Conservation (phyloP, 108 stramenopile species). For the Fistulifera solaris region DNA sequence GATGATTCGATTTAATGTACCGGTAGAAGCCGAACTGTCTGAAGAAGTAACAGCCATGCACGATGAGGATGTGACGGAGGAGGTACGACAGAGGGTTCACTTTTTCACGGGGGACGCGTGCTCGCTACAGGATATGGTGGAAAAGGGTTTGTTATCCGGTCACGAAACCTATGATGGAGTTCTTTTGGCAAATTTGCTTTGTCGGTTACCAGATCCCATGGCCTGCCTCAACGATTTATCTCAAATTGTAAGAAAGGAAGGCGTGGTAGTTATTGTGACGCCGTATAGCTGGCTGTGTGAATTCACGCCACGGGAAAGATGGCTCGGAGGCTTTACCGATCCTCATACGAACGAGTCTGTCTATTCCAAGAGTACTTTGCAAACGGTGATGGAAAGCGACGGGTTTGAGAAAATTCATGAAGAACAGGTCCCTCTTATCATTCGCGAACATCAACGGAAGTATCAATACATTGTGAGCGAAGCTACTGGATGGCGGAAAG, state of each 20-base stretch:
- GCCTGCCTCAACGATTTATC: constrained; percentile 71
- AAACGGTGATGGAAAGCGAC: constrained; percentile 62
- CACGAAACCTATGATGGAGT: constrained; percentile 78
- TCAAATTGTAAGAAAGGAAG: constrained; percentile 70
- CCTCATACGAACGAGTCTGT: constrained; percentile 50
- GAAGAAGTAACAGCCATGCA: constrained; percentile 52
- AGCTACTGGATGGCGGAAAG: constrained; percentile 80
- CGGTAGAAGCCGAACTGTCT: constrained; percentile 72
- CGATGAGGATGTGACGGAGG: constrained; percentile 41
- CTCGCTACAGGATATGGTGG: constrained; percentile 34
- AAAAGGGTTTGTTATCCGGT: constrained; percentile 18
- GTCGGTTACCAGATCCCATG: constrained; percentile 83
- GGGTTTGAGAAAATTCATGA: constrained; percentile 84
- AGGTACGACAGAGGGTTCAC: constrained; percentile 43
- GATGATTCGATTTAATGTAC: constrained; percentile 48
- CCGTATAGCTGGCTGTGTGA: constrained; percentile 90
- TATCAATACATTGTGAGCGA: constrained; percentile 93
- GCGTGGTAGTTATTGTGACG: constrained; percentile 82
- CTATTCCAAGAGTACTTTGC: constrained; percentile 67
- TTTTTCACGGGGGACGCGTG: constrained; percentile 89
- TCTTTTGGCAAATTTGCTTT: constrained; percentile 83
- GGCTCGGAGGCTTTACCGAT: constrained; percentile 77
- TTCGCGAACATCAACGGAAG: constrained; percentile 90
- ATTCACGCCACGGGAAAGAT: constrained; percentile 76
- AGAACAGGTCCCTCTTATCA: constrained; percentile 80